phyloP scores from a whole-genome alignment of 1,139 yeast genomes.

The Blastobotrys indianensis region DNA sequence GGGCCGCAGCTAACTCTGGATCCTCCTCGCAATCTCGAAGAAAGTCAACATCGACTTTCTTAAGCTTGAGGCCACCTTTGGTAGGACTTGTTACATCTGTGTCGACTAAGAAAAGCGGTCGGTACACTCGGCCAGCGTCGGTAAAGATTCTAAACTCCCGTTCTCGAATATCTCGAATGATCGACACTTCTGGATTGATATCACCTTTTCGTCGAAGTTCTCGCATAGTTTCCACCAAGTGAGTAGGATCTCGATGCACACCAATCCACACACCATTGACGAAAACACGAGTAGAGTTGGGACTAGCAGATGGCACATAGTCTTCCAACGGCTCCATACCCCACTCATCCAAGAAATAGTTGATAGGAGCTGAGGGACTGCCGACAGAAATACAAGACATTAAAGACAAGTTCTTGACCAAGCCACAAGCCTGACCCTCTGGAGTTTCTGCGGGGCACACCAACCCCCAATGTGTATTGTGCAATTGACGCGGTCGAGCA shows the following conservation, averaged over 20 bases:
- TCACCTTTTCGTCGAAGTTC: constrained; percentile 93
- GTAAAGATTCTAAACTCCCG: constrained; percentile 93
- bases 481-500: constrained; percentile 97
- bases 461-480: constrained; percentile 99
- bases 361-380: constrained; percentile 91
- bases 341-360: constrained; percentile 95
- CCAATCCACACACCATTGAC: constrained; percentile 99
- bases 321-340: constrained; percentile 98
- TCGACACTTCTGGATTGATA: constrained; percentile 91
- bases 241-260: constrained; percentile 93
- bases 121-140: constrained; percentile 96
- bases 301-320: constrained; percentile 87
- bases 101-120: constrained; percentile 90
- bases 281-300: constrained; percentile 89
- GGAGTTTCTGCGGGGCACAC: constrained; percentile 99
- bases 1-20: constrained; percentile 36
- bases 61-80: constrained; percentile 73
- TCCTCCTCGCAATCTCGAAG: constrained; percentile 49
- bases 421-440: constrained; percentile 99
- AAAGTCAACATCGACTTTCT: constrained; percentile 74
- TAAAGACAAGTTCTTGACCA: constrained; percentile 89
- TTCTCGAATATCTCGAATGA: constrained; percentile 94
- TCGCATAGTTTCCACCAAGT: constrained; percentile 84
- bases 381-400: constrained; percentile 99
- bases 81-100: constrained; percentile 66